Evolutionary conservation across 148 eudicot species (phyloP).

Genomic region (Fagopyrum homotropicum): DNA sequence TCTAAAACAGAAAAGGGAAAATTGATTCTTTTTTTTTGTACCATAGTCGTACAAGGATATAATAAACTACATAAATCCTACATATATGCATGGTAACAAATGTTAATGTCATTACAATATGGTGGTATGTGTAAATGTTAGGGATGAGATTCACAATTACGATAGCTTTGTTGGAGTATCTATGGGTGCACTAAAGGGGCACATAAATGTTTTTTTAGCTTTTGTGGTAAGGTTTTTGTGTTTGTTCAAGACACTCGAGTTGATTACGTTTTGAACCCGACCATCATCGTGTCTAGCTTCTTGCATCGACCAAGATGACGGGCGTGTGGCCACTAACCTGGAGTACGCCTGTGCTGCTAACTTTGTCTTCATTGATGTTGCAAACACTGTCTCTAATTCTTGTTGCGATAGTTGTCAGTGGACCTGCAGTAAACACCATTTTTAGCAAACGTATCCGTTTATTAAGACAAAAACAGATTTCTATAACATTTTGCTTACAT

Average conservation of each 20-base stretch:
- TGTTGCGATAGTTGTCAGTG: conserved; percentile 59
- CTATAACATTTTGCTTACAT: conserved; percentile 28
- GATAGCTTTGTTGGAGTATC: too few relatives aligned
- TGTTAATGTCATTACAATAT: too few relatives aligned
- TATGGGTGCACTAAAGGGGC: too few relatives aligned
- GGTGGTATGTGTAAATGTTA: too few relatives aligned
- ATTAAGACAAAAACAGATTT: background rate
- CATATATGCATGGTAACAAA: too few relatives aligned
- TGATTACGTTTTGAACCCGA: conserved; percentile 60
- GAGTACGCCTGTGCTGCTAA: conserved; percentile 72
- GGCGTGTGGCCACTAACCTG: conserved; percentile 32
- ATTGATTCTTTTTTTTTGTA: too few relatives aligned
- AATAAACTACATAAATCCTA: too few relatives aligned
- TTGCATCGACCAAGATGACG: conserved; percentile 36
- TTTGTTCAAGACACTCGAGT: background rate
- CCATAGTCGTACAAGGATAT: too few relatives aligned
- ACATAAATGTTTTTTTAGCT: too few relatives aligned
- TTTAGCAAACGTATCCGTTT: background rate
- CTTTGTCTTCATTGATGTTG: conserved; percentile 48
- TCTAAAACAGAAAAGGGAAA: too few relatives aligned
- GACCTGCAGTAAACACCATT: conserved; percentile 28
- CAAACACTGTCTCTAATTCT: conserved; percentile 61
- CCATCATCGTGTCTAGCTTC: conserved; percentile 36
- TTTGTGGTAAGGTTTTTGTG: too few relatives aligned
- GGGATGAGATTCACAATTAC: too few relatives aligned